phyloP scores from a whole-genome alignment of 2,329 filamentous ascomycete species.

The Epichloe gansuensis region DNA sequence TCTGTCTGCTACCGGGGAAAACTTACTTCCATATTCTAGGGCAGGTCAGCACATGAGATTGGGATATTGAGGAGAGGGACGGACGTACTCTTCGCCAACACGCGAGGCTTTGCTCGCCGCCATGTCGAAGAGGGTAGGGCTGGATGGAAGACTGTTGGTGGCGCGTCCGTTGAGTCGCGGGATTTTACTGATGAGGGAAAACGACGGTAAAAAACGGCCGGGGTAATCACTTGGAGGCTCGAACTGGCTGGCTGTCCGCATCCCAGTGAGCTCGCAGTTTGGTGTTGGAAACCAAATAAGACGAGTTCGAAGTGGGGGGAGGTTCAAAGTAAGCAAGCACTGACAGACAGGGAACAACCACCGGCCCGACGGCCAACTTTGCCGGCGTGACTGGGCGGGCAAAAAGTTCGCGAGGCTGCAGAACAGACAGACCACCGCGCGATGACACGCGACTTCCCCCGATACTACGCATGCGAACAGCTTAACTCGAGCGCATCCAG shows the following conservation, averaged over 20 bases:
- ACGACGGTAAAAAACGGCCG: too few relatives aligned
- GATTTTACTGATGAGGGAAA: neutral
- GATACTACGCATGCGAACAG: neutral
- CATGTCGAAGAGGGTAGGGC: conserved; percentile 23
- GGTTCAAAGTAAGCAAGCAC: neutral
- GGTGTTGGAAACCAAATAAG: too few relatives aligned
- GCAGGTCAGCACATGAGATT: conserved; percentile 15
- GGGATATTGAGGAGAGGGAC: neutral
- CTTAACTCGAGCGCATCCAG: neutral
- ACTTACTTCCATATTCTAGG: conserved; percentile 85
- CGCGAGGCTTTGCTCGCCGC: conserved; percentile 48
- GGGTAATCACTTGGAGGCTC: neutral
- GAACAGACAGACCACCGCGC: too few relatives aligned
- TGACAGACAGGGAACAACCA: conserved; percentile 16
- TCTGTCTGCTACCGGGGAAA: neutral
- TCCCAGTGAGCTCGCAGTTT: neutral
- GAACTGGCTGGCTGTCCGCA: neutral
- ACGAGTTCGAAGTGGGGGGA: neutral
- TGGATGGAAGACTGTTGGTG: neutral
- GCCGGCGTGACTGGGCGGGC: neutral
- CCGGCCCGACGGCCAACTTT: conserved; percentile 22
- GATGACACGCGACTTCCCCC: neutral
- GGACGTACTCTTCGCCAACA: conserved; percentile 47
- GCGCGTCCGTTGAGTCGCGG: neutral
- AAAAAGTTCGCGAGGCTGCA: too few relatives aligned